A percentile compares a stretch with the other conserved stretches of the same genome.
Evolutionary conservation across 2,329 filamentous ascomycete species (phyloP).

Genomic region (Verticillium albo-atrum): DNA sequence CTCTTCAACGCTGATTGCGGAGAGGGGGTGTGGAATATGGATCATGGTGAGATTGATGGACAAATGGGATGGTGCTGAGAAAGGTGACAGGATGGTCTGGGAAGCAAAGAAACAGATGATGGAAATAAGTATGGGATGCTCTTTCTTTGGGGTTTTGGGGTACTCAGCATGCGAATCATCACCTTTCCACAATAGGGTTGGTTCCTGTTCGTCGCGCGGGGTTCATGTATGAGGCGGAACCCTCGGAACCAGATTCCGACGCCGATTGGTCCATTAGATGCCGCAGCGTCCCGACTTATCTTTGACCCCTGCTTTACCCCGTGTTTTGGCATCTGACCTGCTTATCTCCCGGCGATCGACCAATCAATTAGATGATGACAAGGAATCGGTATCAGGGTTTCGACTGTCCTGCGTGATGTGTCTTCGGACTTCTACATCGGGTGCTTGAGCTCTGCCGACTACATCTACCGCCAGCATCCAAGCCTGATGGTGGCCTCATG

Average conservation of each 20-base stretch:
- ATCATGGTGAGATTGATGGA: constrained; percentile 6
- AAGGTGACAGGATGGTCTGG: not conserved
- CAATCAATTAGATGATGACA: not conserved
- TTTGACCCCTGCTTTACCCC: not conserved
- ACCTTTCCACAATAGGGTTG: too few relatives aligned
- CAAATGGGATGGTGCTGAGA: not conserved
- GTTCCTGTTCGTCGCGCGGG: not conserved
- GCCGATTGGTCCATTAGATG: too few relatives aligned
- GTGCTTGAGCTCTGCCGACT: not conserved
- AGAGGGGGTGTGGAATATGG: constrained; percentile 24
- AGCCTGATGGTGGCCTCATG: not conserved
- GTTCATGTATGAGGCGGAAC: not conserved
- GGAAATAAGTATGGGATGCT: too few relatives aligned
- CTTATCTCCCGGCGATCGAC: not conserved
- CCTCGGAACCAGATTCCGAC: not conserved
- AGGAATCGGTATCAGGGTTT: not conserved
- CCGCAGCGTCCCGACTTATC: too few relatives aligned
- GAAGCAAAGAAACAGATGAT: too few relatives aligned
- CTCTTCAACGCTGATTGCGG: constrained; percentile 21
- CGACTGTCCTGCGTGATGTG: not conserved
- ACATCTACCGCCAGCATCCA: not conserved
- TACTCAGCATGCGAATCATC: too few relatives aligned
- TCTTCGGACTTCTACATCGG: not conserved
- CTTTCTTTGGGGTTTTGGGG: too few relatives aligned
- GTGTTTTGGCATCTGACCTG: not conserved